Evolutionary conservation across 495 filamentous ascomycete species (phyloP).

Genomic region (Neurospora sp.): DNA sequence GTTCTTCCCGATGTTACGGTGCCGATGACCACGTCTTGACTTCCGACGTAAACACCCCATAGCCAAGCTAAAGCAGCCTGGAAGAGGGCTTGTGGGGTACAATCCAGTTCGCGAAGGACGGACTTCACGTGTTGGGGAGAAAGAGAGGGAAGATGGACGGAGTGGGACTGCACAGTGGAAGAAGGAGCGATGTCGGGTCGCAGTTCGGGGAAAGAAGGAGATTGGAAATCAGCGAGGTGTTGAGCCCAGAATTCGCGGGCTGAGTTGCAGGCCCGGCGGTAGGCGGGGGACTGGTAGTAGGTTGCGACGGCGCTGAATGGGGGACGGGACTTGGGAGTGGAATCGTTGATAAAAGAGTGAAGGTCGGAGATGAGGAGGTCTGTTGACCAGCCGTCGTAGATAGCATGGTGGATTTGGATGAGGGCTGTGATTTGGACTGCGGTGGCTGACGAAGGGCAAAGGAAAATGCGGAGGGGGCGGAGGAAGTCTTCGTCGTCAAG

Average conservation of each 20-base stretch:
- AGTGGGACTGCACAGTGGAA: slow-evolving; percentile 6
- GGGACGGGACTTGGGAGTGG: slow-evolving; percentile 27
- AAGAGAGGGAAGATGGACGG: slow-evolving; percentile 12
- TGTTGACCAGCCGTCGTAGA: slow-evolving; percentile 81
- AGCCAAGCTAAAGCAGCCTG: slow-evolving; percentile 62
- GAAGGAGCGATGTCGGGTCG: slow-evolving; percentile 5
- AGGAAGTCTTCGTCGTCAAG: slow-evolving; percentile 33
- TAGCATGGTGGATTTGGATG: slow-evolving; percentile 59
- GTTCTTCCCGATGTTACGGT: slow-evolving; percentile 68
- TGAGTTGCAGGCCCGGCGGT: slow-evolving; percentile 10
- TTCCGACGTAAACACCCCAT: slow-evolving; percentile 49
- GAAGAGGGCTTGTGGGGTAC: slow-evolving; percentile 51
- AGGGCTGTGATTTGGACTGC: slow-evolving; percentile 17
- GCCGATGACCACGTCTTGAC: slow-evolving; percentile 62
- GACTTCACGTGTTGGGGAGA: slow-evolving; percentile 4
- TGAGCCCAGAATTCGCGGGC: slow-evolving; percentile 47
- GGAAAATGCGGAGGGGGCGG: slow-evolving; percentile 46
- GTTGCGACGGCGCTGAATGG: slow-evolving; percentile 40
- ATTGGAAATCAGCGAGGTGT: slow-evolving; percentile 35
- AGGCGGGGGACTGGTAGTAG: slow-evolving; percentile 24
- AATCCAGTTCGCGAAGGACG: slow-evolving; percentile 7
- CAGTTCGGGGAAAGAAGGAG: slow-evolving; percentile 33
- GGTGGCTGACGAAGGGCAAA: slow-evolving; percentile 19
- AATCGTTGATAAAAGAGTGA: slow-evolving; percentile 25
- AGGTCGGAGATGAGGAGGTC: slow-evolving; percentile 62